Percentiles rank a stretch among this genome's conserved stretches.
Evolutionary conservation across 345 rosid species (phyloP).

Genomic region (Heritiera littoralis): DNA sequence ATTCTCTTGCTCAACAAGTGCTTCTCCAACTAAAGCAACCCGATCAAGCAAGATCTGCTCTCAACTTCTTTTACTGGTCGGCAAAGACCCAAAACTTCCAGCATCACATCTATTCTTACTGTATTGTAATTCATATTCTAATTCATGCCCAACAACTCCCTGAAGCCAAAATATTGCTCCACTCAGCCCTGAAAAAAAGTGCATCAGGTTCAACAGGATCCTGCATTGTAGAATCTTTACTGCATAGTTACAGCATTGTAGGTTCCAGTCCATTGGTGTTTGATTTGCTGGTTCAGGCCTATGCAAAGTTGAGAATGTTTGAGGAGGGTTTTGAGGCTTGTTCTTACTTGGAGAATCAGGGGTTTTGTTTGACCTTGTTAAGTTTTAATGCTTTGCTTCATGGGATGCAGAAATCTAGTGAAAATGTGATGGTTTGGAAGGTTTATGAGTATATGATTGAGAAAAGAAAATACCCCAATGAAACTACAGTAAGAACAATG

Average conservation of each 20-base stretch:
- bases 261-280: constrained; percentile 57
- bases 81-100: constrained; percentile 42
- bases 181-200: constrained; percentile 48
- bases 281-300: constrained; percentile 64
- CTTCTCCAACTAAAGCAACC: constrained; percentile 69
- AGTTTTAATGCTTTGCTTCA: constrained; percentile 64
- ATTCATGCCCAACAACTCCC: constrained; percentile 49
- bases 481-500: constrained; percentile 48
- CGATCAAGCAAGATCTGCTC: constrained; percentile 56
- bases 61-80: constrained; percentile 83
- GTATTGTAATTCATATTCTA: constrained; percentile 57
- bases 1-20: constrained; percentile 43
- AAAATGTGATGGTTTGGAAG: constrained; percentile 55
- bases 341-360: constrained; percentile 43
- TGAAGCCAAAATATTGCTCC: constrained; percentile 69
- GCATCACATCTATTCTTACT: constrained; percentile 53
- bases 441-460: constrained; percentile 63
- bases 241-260: constrained; percentile 41
- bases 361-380: constrained; percentile 51
- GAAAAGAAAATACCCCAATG: constrained; percentile 54
- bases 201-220: constrained; percentile 26
- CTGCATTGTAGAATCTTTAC: constrained; percentile 48
- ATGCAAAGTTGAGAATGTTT: constrained; percentile 58
- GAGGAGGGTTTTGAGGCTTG: constrained; percentile 66
- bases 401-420: constrained; percentile 55